Base-by-base conservation (phyloP, 768 basidiomycete genomes). In the Erythrobasidium yunnanense region DNA sequence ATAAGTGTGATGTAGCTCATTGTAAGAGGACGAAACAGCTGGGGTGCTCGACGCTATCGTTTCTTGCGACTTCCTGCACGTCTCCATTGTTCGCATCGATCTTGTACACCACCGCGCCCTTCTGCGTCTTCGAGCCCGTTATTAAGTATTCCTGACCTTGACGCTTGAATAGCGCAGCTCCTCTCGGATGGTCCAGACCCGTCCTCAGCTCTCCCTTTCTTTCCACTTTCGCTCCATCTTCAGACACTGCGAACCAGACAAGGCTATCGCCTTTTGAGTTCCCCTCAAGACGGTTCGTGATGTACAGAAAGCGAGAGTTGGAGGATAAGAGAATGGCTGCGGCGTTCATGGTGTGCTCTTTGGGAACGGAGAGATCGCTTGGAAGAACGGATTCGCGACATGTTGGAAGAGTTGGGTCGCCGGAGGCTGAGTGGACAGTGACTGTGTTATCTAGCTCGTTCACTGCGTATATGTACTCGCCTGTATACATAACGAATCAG, bases 211-310 rank as follows among this genome's bases (percentile, higher is more conserved):
- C 86, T 4, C 76, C 77, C 8, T 85, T 78, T 45, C 85, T 78
- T 66, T 81, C 77, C 32, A 69, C 54, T 23, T 23, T 53, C 30
- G 55, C 47, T 29, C 35, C 65, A 1, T 18, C 79, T 75, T 4
- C 79, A 77, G 7, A 84, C 78, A 5, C 81, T 4, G 34, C 78
- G 76, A 85, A 88, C 32, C 88, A 81, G 4, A 86, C 80, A 68
- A 90, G 82, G 30, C 82, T 81, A 74, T 90, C 87, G 23, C 87
- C 87, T 50, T 80, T 82, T 0, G 82, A 78, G 22, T 82, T 80
- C 3, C 84, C 84, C 71, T 87, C 83, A 70, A 87, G 84, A 32
- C 88, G 80, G 75, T 88, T 90, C 2, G 87, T 85, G 11, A 82
- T 77, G 72, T 87, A 89, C 17, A 88, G 76, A 74, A 85, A 85